Percentiles rank a stretch among this genome's conserved stretches.
Conservation (phyloP, 2,329 filamentous ascomycete genomes). For the Raffaelea ambrosiae region DNA sequence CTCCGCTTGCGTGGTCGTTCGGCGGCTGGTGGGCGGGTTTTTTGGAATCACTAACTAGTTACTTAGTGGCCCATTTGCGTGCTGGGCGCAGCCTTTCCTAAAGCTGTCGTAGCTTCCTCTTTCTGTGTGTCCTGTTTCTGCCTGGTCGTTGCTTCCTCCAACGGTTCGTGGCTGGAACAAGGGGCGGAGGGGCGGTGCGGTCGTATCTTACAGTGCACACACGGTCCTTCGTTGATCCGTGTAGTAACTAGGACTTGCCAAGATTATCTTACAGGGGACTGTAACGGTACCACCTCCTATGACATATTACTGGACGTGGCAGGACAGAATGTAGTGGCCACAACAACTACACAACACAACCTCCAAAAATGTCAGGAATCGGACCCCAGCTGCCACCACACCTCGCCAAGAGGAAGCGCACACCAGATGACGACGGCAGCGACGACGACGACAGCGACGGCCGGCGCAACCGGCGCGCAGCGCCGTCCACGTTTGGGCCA, state of each 20-base stretch:
- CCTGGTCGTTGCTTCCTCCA: too few relatives aligned
- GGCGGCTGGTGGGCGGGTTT: too few relatives aligned
- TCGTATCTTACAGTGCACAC: background rate
- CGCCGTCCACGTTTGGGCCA: constrained; percentile 25
- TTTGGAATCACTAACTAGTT: too few relatives aligned
- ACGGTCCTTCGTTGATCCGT: constrained; percentile 10
- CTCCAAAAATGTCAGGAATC: constrained; percentile 63
- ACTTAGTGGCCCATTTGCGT: too few relatives aligned
- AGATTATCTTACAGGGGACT: too few relatives aligned
- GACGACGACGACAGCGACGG: constrained; percentile 13
- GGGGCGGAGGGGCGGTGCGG: background rate
- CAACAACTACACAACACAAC: too few relatives aligned
- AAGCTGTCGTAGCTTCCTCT: constrained; percentile 11
- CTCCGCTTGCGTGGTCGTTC: too few relatives aligned
- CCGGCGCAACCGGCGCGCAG: constrained; percentile 1
- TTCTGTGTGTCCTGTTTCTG: too few relatives aligned
- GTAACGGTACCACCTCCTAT: too few relatives aligned
- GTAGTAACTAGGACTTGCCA: background rate
- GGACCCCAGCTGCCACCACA: constrained; percentile 64
- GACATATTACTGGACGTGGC: too few relatives aligned
- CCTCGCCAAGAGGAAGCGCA: constrained; percentile 54
- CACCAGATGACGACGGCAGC: constrained; percentile 31
- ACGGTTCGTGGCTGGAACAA: too few relatives aligned
- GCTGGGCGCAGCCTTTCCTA: constrained; percentile 1
- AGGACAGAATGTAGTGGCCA: too few relatives aligned